Base-by-base conservation (phyloP, 2,329 filamentous ascomycete genomes). In the Neofusicoccum laricinum region DNA sequence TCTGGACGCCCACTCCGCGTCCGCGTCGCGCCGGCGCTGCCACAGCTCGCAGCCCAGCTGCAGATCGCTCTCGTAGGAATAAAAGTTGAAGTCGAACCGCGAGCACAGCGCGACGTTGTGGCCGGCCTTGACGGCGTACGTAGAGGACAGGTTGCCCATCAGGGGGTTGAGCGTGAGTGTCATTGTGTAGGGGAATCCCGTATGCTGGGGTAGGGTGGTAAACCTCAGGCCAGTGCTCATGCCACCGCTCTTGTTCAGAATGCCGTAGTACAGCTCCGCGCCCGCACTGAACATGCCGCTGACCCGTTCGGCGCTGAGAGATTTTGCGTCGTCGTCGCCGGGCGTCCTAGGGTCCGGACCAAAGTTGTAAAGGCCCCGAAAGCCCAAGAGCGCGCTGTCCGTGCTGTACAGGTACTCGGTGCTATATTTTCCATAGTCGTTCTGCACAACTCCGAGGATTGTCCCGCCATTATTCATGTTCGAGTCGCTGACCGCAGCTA, bases 51-150 rank as follows among this genome's bases (percentile, higher is more conserved):
- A 91, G 14, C 95, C 95, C 25, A 98, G 85, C 30, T 93, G 89
- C 82, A 97, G 90, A 65, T 95, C 91, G 73, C 92, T 97, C 80
- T 99, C 95, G 80, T 97, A 99, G 75, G 92, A 97, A 79, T 97
- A 98, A 57, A 97, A 90, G 72, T 99, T 99, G 79, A 99, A 99
- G 73, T 96, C 93, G 79, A 98, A 94, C 57, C 90, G 88, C 21
- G 93, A 96, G 68, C 93, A 95, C 57, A 99, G 85, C 11, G 92
- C 91, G 69, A 96, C 86, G 71, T 92, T 88, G 38, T 86, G 86
- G 2, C 92, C 92, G 1, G 94, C 94, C 72, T 92, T 90, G 53
- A 98, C 91, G 0, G 95, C 91, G 75, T 99, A 99, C 15, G 88
- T 96, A 40, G 93, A 92, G 64, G 90, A 93, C 66, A 99, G 84